Conservation (phyloP, 2,329 filamentous ascomycete genomes). For the Botrytis aclada region DNA sequence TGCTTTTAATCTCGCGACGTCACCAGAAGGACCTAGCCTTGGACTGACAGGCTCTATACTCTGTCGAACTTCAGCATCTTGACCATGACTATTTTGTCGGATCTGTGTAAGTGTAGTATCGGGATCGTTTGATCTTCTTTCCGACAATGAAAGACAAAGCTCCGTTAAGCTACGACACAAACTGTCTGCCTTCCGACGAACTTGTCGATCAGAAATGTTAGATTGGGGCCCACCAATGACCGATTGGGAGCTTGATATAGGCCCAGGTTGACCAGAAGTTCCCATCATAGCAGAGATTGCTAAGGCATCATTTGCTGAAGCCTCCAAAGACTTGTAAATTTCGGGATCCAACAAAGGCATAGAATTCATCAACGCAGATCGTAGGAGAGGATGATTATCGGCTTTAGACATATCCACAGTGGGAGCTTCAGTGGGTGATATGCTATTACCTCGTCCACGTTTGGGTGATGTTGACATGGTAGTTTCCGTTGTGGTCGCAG, state of each 20-base stretch:
- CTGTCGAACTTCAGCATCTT: constrained; percentile 25
- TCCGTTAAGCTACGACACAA: constrained; percentile 92
- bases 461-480: constrained; percentile 90
- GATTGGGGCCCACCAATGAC: constrained; percentile 42
- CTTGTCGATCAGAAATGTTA: constrained; percentile 71
- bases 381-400: constrained; percentile 73
- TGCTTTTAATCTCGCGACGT: constrained; percentile 31
- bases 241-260: constrained; percentile 57
- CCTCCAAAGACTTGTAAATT: constrained; percentile 76
- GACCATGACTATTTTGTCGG: constrained; percentile 27
- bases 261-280: constrained; percentile 63
- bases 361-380: constrained; percentile 76
- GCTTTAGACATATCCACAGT: constrained; percentile 44
- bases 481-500: constrained; percentile 86
- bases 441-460: constrained; percentile 53
- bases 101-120: constrained; percentile 26
- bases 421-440: constrained; percentile 46
- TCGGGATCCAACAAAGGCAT: constrained; percentile 66
- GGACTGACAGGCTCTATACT: constrained; percentile 27
- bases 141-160: constrained; percentile 78
- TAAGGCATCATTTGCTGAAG: constrained; percentile 77
- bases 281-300: constrained; percentile 76
- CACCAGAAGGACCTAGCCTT: constrained; percentile 25
- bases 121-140: constrained; percentile 43
- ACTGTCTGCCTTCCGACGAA: constrained; percentile 86